phyloP scores from a whole-genome alignment of 176 grass and related monocot genomes.

The Zea luxurians region DNA sequence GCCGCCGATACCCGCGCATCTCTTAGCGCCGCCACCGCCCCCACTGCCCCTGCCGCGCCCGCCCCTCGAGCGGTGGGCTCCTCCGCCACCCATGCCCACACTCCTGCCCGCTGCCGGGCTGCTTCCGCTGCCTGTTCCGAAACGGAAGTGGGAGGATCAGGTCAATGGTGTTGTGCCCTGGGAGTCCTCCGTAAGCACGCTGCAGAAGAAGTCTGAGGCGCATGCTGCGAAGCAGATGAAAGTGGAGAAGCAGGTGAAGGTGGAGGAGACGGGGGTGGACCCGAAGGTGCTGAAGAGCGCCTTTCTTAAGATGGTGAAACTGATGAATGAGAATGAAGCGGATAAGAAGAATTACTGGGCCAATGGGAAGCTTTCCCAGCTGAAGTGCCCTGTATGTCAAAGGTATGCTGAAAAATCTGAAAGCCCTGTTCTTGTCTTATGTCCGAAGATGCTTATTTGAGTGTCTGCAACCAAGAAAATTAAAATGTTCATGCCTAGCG shows the following conservation, averaged over 20 bases:
- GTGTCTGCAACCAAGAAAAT: not conserved
- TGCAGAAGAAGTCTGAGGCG: constrained; percentile 28
- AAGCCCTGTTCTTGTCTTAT: constrained; percentile 4
- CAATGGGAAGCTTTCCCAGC: constrained; percentile 58
- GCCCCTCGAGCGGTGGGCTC: constrained; percentile 24
- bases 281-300: constrained; percentile 56
- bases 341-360: constrained; percentile 74
- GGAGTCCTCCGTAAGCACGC: constrained; percentile 32
- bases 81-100: not conserved
- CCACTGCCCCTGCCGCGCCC: not conserved
- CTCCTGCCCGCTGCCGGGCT: not conserved
- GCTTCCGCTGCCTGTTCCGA: constrained; percentile 22
- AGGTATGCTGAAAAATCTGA: constrained; percentile 52
- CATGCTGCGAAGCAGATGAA: constrained; percentile 48
- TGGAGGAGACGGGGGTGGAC: constrained; percentile 43
- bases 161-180: constrained; percentile 30
- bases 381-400: constrained; percentile 71
- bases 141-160: constrained; percentile 55
- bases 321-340: constrained; percentile 56
- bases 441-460: constrained; percentile 6
- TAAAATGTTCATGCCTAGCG: not conserved
- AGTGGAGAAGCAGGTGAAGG: constrained; percentile 52
- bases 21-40: constrained; percentile 24
- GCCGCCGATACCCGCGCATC: constrained; percentile 19
- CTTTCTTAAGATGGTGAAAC: constrained; percentile 83